Evolutionary conservation across 257 asterid species (phyloP).

Genomic region (Penstemon barbatus): DNA sequence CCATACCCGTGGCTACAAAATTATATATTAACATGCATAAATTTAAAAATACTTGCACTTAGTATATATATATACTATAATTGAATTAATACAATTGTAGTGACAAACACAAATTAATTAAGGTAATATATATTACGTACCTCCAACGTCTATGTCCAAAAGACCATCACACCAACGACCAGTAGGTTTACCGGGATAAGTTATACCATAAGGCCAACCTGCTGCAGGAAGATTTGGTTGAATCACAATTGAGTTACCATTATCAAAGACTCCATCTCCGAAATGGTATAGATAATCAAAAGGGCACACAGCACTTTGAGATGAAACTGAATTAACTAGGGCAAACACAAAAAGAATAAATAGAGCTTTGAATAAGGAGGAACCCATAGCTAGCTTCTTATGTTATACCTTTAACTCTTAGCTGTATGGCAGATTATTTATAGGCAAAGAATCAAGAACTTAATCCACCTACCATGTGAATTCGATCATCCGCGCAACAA

Average conservation of each 20-base stretch:
- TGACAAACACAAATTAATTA: not conserved
- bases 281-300: slow-evolving; percentile 16
- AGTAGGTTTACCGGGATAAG: not conserved
- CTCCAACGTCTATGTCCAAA: slow-evolving; percentile 16
- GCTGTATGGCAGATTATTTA: too few relatives aligned
- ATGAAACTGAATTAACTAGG: not conserved
- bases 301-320: not conserved
- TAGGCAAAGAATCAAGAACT: too few relatives aligned
- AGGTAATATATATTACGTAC: not conserved
- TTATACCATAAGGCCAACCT: slow-evolving; percentile 14
- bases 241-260: slow-evolving; percentile 10
- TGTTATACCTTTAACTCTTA: too few relatives aligned
- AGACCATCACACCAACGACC: slow-evolving; percentile 24
- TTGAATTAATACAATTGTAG: too few relatives aligned
- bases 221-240: slow-evolving; percentile 12
- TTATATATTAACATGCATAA: not conserved
- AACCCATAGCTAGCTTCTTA: not conserved
- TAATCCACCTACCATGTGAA: too few relatives aligned
- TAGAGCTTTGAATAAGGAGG: not conserved
- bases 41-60: not conserved
- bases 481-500: too few relatives aligned
- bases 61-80: too few relatives aligned
- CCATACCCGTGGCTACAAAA: slow-evolving; percentile 26
- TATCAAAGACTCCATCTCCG: slow-evolving; percentile 21
- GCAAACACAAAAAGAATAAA: not conserved